Evolutionary conservation across 2,329 filamentous ascomycete species (phyloP), one percentile per base, ranked within the genome.

Genomic region (Aureobasidium melanogenum): DNA sequence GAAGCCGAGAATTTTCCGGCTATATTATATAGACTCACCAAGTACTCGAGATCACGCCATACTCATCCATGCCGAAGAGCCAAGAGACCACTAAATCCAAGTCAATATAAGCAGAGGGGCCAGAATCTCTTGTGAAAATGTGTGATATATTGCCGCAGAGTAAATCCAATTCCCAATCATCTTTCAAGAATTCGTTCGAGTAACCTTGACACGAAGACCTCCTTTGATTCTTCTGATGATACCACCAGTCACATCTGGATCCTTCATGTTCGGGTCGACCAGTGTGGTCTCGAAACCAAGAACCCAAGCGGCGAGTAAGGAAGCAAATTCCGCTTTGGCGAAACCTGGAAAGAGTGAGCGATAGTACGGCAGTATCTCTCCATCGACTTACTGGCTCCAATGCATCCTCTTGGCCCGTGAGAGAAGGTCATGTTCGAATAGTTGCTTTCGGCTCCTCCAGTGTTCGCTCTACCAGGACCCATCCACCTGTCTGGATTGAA

Each of bases 401-500:
- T 70, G 52, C 70, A 72, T 28, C 66, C 67, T 15, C 70, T 48
- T 5, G 70, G 69, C 1, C 71, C 71, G 59, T 79, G 75, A 19
- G 78, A 65, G 63, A 79, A 80, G 0, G 76, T 78, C 55, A 78
- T 47, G 58, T 74, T 73, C 14, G 69, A 66, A 55, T 72, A 77
- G 60, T 76, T 75, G 63, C 74, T 76, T 5, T 69, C 67, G 1
- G 65, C 65, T 14, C 70, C 70, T 32, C 70, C 76, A n/a, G 68
- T 68, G 22, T 76, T 78, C 4, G 75, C 71, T 15, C 70, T 70
- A 70, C 72, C 17, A 22, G 32, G 22, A 65, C 69, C 62, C 14
- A 80, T 75, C 77, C 77, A 79, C 28, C 77, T 71, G 24, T 78
- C 74, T 0, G 77, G 77, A 0, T 69, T 64, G 66, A 79, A 79